These are phyloP conservation scores for Diplocarpon rosae DNA, from an alignment of 2,329 filamentous ascomycete species.

Conservation along the genomic window DNA sequence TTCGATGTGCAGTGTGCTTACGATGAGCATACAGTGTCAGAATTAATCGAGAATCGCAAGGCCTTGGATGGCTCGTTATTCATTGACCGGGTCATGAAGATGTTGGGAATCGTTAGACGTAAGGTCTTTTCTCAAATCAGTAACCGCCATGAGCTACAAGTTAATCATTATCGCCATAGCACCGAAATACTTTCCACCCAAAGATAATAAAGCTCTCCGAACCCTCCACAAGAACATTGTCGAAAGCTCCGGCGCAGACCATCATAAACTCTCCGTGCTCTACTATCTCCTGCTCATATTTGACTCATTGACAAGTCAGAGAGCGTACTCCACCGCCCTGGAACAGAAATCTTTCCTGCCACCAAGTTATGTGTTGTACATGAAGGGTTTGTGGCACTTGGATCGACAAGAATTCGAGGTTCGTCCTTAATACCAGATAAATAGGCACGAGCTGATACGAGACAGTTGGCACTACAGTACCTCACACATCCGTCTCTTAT, in stretches of 20 bases:
- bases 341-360: slow-evolving; percentile 55
- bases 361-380: slow-evolving; percentile 66
- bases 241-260: slow-evolving; percentile 50
- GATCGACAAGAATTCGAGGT: slow-evolving; percentile 61
- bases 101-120: slow-evolving; percentile 62
- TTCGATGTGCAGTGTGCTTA: slow-evolving; percentile 50
- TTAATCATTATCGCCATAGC: slow-evolving; percentile 25
- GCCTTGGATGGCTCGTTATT: slow-evolving; percentile 58
- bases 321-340: slow-evolving; percentile 44
- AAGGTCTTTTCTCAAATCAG: slow-evolving; percentile 14
- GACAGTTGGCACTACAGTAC: slow-evolving; percentile 56
- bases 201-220: slow-evolving; percentile 53
- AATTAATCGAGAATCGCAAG: slow-evolving; percentile 57
- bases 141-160: background rate
- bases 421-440: slow-evolving; percentile 14
- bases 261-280: slow-evolving; percentile 72
- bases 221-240: slow-evolving; percentile 61
- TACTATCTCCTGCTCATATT: slow-evolving; percentile 78
- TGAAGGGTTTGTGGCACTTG: slow-evolving; percentile 72
- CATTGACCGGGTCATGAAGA: slow-evolving; percentile 64
- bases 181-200: slow-evolving; percentile 63
- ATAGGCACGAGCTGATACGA: slow-evolving; percentile 17
- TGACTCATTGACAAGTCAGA: slow-evolving; percentile 30
- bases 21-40: slow-evolving; percentile 46
- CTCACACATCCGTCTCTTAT: slow-evolving; percentile 70